Evolutionary conservation across 306 rosid species (phyloP).

Genomic region (Biancaea sappan): DNA sequence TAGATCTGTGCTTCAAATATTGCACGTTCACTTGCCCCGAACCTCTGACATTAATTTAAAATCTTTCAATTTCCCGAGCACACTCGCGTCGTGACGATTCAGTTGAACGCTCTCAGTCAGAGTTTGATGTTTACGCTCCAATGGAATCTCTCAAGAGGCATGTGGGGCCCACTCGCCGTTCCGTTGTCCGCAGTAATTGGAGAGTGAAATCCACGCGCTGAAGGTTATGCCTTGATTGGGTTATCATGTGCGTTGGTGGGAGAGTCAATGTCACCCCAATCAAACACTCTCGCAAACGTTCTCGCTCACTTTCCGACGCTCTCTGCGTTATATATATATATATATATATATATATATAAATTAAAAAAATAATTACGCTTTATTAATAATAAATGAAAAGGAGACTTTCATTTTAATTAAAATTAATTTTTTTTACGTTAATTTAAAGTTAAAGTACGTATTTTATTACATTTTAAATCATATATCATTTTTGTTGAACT

Average conservation of each 20-base stretch:
- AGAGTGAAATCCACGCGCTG: not conserved
- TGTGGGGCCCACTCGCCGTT: not conserved
- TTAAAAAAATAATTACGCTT: too few species aligned
- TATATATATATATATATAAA: too few species aligned
- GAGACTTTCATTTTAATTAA: too few species aligned
- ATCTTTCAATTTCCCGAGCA: conserved; percentile 3
- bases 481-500: too few species aligned
- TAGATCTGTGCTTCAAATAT: not conserved
- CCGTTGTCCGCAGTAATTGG: not conserved
- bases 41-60: not conserved
- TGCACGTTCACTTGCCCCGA: conserved; percentile 23
- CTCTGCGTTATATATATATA: too few species aligned
- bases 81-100: not conserved
- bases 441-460: too few species aligned
- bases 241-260: conserved; percentile 28
- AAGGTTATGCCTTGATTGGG: conserved; percentile 18
- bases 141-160: not conserved
- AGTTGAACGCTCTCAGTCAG: not conserved
- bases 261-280: conserved; percentile 48
- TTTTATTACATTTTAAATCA: too few species aligned
- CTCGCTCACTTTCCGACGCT: not conserved
- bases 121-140: not conserved
- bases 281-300: conserved; percentile 5
- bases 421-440: too few species aligned
- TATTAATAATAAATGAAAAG: too few species aligned